Conservation (phyloP, 768 basidiomycete species). For the Chiua virens region DNA sequence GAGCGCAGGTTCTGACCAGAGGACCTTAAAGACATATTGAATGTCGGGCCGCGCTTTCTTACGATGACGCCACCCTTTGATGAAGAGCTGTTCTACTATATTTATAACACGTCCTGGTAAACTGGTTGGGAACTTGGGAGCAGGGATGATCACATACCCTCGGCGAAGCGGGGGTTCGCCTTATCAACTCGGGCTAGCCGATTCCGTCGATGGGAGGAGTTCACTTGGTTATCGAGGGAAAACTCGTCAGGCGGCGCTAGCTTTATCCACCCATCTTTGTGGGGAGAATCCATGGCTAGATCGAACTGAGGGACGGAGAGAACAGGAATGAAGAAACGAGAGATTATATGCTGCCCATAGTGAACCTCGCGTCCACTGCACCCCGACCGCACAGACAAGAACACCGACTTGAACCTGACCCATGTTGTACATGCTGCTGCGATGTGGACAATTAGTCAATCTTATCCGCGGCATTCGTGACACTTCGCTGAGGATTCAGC, state of each 20-base stretch:
- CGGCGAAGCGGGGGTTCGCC: constrained; percentile 36
- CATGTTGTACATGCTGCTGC: constrained; percentile 12
- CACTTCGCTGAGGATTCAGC: constrained; percentile 2
- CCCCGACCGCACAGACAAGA: constrained; percentile 15
- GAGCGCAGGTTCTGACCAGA: constrained; percentile 44
- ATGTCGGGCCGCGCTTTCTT: constrained; percentile 51
- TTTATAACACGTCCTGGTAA: not conserved
- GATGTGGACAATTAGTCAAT: constrained; percentile 23
- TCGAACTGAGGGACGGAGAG: not conserved
- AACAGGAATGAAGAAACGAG: not conserved
- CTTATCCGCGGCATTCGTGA: constrained; percentile 7
- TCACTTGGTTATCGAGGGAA: constrained; percentile 43
- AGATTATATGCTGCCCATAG: constrained; percentile 22
- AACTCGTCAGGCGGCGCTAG: constrained; percentile 32
- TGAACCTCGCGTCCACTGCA: constrained; percentile 25
- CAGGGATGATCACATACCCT: constrained; percentile 35
- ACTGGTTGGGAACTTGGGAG: not conserved
- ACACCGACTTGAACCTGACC: not conserved
- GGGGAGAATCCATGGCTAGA: constrained; percentile 18
- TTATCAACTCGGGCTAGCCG: constrained; percentile 43
- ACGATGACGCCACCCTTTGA: constrained; percentile 56
- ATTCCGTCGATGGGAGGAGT: constrained; percentile 36
- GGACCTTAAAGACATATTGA: constrained; percentile 50
- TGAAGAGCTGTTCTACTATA: constrained; percentile 51
- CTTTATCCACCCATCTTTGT: constrained; percentile 29